Percentiles rank a stretch among this genome's conserved stretches.
Evolutionary conservation across 2,329 filamentous ascomycete species (phyloP).

Genomic region (Venturia carpophila): DNA sequence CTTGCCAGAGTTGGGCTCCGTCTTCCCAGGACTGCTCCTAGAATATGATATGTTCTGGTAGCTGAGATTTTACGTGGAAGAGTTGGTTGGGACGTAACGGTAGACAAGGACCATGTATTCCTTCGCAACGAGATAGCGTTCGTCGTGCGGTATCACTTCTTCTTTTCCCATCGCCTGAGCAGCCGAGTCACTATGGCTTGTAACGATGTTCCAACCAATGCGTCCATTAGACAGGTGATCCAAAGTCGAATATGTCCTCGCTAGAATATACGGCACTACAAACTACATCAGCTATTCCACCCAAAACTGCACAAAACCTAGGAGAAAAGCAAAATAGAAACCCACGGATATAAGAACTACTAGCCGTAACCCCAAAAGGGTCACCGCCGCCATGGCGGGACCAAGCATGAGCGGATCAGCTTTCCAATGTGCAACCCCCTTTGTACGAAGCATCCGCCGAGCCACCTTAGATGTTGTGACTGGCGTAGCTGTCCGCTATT

Average conservation of each 20-base stretch:
- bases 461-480: constrained; percentile 15
- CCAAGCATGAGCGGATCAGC: constrained; percentile 17
- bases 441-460: constrained; percentile 13
- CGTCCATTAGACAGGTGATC: constrained; percentile 33
- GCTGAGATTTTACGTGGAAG: neutral
- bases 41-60: constrained; percentile 26
- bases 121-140: constrained; percentile 53
- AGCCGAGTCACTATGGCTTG: constrained; percentile 32
- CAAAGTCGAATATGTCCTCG: constrained; percentile 30
- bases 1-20: constrained; percentile 49
- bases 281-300: no score
- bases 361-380: constrained; percentile 33
- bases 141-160: constrained; percentile 51
- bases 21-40: constrained; percentile 49
- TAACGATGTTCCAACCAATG: constrained; percentile 37
- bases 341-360: constrained; percentile 27
- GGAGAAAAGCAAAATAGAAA: neutral
- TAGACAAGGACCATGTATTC: constrained; percentile 54
- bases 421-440: constrained; percentile 8
- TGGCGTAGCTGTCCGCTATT: constrained; percentile 16
- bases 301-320: no score
- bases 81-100: constrained; percentile 26
- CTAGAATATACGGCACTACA: constrained; percentile 30
- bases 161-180: constrained; percentile 42
- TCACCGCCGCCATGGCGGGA: constrained; percentile 35